Evolutionary conservation across 768 basidiomycete species (phyloP), one percentile per base, ranked within the genome.

Genomic region (Rhodotorula kratochvilovae): DNA sequence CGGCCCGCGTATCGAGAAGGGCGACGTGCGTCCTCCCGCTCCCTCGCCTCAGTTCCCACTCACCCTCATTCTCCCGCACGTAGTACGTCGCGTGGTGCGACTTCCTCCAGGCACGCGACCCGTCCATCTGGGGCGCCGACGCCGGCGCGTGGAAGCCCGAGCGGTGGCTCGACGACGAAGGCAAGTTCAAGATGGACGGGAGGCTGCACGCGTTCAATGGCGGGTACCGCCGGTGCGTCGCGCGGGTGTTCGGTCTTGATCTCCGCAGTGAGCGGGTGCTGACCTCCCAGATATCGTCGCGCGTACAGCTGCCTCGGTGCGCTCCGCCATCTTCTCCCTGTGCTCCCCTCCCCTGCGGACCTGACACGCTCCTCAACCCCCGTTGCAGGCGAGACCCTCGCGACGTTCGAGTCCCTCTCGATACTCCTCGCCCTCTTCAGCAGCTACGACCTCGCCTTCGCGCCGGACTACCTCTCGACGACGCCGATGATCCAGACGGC

Each of bases 191-290:
- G 51, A 70, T 67, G 61, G 65, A 70, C 42, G 70, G n/a, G 45
- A 67, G 63, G 36, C 51, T 57, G 17, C 72, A 74, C 50, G 51
- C n/a, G 27, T 74, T 74, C 68, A 74, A 74, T 35, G 68, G 65
- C 1, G 72, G 72, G 0, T 56, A 46, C 45, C 64, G 72, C 25
- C 39, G 66, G 29, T 66, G 60, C 17, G 46, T 54, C 2, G 29
- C 53, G 10, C 31, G 5, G 25, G 5, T 10, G 7, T 3, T 25
- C 31, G n/a, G 13, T 12, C 3, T 5, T 7, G 23, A 10, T 51
- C 50, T 27, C 27, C 25, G 13, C 13, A 2, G 25, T 12, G 50
- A 11, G 17, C 25, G 27, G n/a, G 12, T n/a, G 13, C 50, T 51
- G 27, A 51, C 45, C 45, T 5, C 21, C 17, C 15, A 12, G 5